phyloP scores from a whole-genome alignment of 441 rosid genomes.

The Mallotus repandus region DNA sequence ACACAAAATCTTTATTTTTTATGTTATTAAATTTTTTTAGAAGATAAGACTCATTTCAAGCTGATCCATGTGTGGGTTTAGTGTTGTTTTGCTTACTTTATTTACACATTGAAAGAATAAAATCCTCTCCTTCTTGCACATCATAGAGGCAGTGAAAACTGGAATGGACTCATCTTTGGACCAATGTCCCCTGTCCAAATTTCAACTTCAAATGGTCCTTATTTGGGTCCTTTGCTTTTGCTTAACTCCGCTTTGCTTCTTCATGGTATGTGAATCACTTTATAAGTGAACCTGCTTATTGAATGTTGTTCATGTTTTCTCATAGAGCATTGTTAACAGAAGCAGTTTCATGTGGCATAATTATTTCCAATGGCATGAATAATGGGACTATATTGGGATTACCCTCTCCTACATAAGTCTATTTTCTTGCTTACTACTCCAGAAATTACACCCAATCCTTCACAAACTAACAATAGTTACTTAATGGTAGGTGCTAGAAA shows the following conservation, averaged over 20 bases:
- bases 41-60: no score
- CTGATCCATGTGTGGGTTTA: no score
- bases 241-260: slow-evolving; percentile 24
- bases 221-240: slow-evolving; percentile 25
- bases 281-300: slow-evolving; percentile 15
- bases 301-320: slow-evolving; percentile 19
- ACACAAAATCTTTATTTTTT: no score
- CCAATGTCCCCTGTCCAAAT: no score
- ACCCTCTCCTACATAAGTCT: slow-evolving; percentile 34
- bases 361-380: slow-evolving; percentile 29
- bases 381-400: slow-evolving; percentile 32
- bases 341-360: slow-evolving; percentile 26
- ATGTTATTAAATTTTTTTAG: no score
- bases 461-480: slow-evolving; percentile 27
- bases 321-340: slow-evolving; percentile 32
- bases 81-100: no score
- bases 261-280: slow-evolving; percentile 39
- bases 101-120: no score
- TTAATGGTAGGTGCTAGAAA: slow-evolving; percentile 28
- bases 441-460: slow-evolving; percentile 22
- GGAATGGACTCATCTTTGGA: no score
- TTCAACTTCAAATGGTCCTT: slow-evolving; percentile 11
- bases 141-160: no score
- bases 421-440: slow-evolving; percentile 28
- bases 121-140: no score